These are phyloP conservation scores for Draba incana DNA, from an alignment of 345 rosid species.

Conservation along the genomic window DNA sequence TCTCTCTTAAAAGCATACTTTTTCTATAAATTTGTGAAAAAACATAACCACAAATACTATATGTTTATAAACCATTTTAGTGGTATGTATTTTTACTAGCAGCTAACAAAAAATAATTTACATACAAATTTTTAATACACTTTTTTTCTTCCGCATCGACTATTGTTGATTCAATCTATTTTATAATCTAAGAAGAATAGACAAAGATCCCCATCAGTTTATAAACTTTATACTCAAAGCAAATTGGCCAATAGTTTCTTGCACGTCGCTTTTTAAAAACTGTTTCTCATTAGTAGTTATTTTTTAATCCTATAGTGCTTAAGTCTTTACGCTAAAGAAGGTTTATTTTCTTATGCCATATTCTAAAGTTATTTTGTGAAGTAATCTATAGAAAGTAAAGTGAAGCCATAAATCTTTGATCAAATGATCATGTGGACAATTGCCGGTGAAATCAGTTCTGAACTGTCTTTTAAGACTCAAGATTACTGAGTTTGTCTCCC, in stretches of 20 bases:
- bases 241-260: slow-evolving; percentile 8
- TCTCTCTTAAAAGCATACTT: too few relatives aligned
- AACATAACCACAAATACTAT: too few relatives aligned
- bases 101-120: not conserved
- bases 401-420: slow-evolving; percentile 17
- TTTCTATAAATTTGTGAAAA: too few relatives aligned
- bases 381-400: slow-evolving; percentile 23
- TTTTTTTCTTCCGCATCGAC: not conserved
- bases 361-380: slow-evolving; percentile 16
- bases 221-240: slow-evolving; percentile 7
- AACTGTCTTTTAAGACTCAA: slow-evolving; percentile 15
- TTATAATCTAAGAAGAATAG: not conserved
- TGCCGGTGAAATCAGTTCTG: slow-evolving; percentile 13
- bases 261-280: not conserved
- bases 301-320: slow-evolving; percentile 7
- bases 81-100: slow-evolving; percentile 8
- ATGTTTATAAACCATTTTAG: too few relatives aligned
- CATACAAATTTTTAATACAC: not conserved
- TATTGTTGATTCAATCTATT: slow-evolving; percentile 6
- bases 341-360: slow-evolving; percentile 5
- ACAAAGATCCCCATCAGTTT: not conserved
- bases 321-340: slow-evolving; percentile 26
- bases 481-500: slow-evolving; percentile 24
- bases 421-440: slow-evolving; percentile 15
- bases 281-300: not conserved